Evolutionary conservation across 495 filamentous ascomycete genomes (phyloP).

Genomic region (Entonaema liquescens): DNA sequence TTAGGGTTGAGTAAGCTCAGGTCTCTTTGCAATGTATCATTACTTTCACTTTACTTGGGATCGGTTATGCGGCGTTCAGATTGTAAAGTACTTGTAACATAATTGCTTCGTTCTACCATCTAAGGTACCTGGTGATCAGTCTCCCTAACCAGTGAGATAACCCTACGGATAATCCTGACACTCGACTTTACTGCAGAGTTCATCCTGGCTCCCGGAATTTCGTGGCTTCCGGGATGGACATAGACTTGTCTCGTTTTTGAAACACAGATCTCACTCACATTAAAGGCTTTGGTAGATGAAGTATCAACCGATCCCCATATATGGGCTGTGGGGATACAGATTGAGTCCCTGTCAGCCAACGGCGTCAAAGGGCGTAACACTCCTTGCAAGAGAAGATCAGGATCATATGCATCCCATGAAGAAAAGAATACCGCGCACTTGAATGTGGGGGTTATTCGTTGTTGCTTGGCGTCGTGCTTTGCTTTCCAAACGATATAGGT

Average conservation of each 20-base stretch:
- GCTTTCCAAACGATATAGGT: constrained; percentile 6
- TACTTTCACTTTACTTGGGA: too few relatives aligned
- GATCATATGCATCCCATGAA: not conserved
- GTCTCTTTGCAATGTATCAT: not conserved
- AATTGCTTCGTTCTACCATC: too few relatives aligned
- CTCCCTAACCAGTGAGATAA: not conserved
- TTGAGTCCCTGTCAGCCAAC: not conserved
- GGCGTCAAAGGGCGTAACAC: not conserved
- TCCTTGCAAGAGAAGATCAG: not conserved
- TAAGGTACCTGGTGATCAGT: too few relatives aligned
- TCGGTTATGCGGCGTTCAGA: too few relatives aligned
- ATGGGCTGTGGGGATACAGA: constrained; percentile 6
- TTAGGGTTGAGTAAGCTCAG: not conserved
- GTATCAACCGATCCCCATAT: constrained; percentile 2
- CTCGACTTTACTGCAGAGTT: not conserved
- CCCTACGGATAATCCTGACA: not conserved
- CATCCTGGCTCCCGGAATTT: constrained; percentile 4
- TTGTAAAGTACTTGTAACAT: too few relatives aligned
- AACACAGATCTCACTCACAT: not conserved
- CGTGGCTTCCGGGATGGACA: constrained; percentile 2
- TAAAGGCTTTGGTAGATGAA: not conserved
- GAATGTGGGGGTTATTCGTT: not conserved
- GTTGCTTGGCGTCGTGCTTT: not conserved
- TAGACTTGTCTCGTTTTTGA: not conserved
- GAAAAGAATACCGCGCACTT: constrained; percentile 15